These are phyloP conservation scores for Euptelea pleiosperma DNA, from an alignment of 164 flowering plant species.

Conservation along the genomic window DNA sequence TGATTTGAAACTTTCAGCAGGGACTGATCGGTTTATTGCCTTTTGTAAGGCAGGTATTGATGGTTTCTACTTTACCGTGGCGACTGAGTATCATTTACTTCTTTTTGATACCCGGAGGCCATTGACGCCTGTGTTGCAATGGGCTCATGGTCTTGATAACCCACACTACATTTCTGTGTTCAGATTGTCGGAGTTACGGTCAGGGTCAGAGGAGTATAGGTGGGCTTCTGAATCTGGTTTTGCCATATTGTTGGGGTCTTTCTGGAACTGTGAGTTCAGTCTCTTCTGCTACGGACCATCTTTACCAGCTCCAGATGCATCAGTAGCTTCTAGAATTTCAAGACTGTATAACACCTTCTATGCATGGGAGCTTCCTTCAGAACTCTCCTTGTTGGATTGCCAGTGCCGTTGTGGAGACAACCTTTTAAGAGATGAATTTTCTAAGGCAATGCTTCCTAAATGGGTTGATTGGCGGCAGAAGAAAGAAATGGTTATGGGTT, in stretches of 20 bases:
- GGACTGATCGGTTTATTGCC: slow-evolving; percentile 46
- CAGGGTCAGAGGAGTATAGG: slow-evolving; percentile 24
- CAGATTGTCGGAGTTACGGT: slow-evolving; percentile 58
- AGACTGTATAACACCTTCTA: slow-evolving; percentile 31
- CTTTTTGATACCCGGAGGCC: slow-evolving; percentile 74
- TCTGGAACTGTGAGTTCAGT: slow-evolving; percentile 59
- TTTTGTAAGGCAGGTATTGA: slow-evolving; percentile 49
- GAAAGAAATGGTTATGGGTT: slow-evolving; percentile 59
- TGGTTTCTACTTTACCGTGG: slow-evolving; percentile 48
- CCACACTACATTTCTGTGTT: slow-evolving; percentile 49
- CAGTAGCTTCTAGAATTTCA: slow-evolving; percentile 32
- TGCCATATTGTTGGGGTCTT: slow-evolving; percentile 69
- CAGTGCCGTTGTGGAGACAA: slow-evolving; percentile 60
- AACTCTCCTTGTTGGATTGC: slow-evolving; percentile 36
- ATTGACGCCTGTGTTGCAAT: slow-evolving; percentile 55
- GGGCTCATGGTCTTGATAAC: slow-evolving; percentile 58
- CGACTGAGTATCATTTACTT: slow-evolving; percentile 40
- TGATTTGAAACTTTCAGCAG: slow-evolving; percentile 11
- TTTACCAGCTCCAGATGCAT: slow-evolving; percentile 18
- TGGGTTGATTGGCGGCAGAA: slow-evolving; percentile 63
- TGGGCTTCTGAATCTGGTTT: slow-evolving; percentile 56
- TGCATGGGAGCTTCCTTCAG: slow-evolving; percentile 81
- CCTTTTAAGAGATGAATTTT: slow-evolving; percentile 44
- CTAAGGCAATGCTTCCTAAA: slow-evolving; percentile 41
- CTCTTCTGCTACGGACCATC: slow-evolving; percentile 74